Base-by-base conservation (phyloP, 108 stramenopile genomes). In the Aurantiochytrium sp. region DNA sequence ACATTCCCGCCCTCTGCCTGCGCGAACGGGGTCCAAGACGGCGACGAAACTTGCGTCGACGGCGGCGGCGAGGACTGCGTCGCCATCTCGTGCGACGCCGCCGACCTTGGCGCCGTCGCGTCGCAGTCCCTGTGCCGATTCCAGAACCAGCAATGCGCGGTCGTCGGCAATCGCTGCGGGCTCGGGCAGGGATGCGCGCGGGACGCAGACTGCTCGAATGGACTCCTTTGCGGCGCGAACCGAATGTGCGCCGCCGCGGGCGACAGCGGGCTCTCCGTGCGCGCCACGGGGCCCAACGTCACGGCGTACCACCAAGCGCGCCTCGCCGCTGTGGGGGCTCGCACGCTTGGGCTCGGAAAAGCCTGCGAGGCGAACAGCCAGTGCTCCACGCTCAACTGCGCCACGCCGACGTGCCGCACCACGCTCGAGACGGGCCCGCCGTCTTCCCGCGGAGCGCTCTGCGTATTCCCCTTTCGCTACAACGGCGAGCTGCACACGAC, bases 31-130 rank as follows among this genome's bases (percentile, higher is more conserved):
- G 2, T 81, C 6, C 73, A 81, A 48, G 45, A 81, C 30, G 45
- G 30, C 24, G 2, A 81, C 12, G 73, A 81, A 48, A 81, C 73
- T 42, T 81, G 73, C 45, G 3, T 48, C 39, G 73, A 81, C 3
- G 73, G 73, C 27, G 73, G 73, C 8, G 73, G 73, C 3, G 73
- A n/a, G 15, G 34, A 34, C 24, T 81, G 73, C 73, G 73, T 81
- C 17, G 39, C 39, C n/a, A 48, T 81, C 12, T 12, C 10, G 15
- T 81, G 73, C 30, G 45, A 24, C 12, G 17, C 12, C 19, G 73
- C 6, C 8, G 73, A 65, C 19, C 8, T 34, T 12, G 34, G 24
- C 34, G 32, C 15, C 10, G 34, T 19, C 1, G 8, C 59, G 19
- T 19, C 39, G 0, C 36, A 41, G 19, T 2, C 73, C 6, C 73